A percentile compares a stretch with the other conserved stretches of the same genome.
Evolutionary conservation across 2,329 filamentous ascomycete species (phyloP).

Genomic region (Ceratocystis colombiana): DNA sequence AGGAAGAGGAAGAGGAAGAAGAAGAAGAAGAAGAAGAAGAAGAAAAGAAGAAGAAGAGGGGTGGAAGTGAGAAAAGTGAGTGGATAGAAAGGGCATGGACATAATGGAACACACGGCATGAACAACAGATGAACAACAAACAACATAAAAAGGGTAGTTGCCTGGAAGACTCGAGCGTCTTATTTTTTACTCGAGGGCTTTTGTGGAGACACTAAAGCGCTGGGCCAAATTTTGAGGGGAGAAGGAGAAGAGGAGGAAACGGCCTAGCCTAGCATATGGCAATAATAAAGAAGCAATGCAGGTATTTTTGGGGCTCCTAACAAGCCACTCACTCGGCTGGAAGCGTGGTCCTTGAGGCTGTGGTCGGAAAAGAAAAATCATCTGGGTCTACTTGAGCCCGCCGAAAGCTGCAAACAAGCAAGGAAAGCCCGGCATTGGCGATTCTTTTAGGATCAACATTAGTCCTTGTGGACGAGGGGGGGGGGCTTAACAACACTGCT

Average conservation of each 20-base stretch:
- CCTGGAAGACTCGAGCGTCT: conserved; percentile 8
- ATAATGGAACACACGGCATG: not conserved
- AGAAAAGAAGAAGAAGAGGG: not conserved
- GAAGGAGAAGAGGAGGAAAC: not conserved
- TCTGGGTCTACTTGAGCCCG: not conserved
- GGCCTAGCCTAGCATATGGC: not conserved
- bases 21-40: not conserved
- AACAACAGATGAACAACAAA: conserved; percentile 13
- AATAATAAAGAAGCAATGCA: not conserved
- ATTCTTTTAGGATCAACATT: not conserved
- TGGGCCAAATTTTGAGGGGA: not conserved
- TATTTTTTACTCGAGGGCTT: not conserved
- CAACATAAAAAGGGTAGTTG: not conserved
- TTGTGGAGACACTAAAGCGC: not conserved
- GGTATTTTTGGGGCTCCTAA: not conserved
- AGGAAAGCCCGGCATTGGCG: not conserved
- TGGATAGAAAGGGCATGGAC: no score
- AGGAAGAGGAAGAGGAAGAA: not conserved
- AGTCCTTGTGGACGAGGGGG: no score
- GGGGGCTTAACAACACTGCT: no score
- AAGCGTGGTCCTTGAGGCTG: no score
- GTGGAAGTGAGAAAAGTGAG: not conserved
- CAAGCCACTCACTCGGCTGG: no score
- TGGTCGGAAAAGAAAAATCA: conserved; percentile 1
- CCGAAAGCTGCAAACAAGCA: not conserved